Base-by-base conservation (phyloP, 2,329 filamentous ascomycete genomes). In the Aspergillus sergii region DNA sequence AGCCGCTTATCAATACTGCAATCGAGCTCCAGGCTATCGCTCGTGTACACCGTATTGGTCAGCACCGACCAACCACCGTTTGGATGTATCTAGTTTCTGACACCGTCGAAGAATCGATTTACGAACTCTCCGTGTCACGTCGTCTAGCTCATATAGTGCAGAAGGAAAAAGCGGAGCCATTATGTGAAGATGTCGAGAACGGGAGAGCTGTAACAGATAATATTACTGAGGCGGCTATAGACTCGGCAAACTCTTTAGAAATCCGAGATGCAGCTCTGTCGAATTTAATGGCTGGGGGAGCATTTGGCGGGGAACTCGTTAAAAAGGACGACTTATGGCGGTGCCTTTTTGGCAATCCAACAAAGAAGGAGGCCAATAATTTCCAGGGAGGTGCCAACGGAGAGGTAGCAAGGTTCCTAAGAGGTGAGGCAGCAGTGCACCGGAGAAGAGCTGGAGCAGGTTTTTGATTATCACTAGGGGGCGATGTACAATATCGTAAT, bases 11-110 rank as follows among this genome's bases (percentile, higher is more conserved):
- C 69, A 97, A 98, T 73, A 94, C 94, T 0, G 93, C 94, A 0
- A 88, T 99, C 19, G 95, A 98, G 77, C 84, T 98, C 11, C 95
- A 99, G 77, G 94, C 94, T 16, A 96, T 98, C 72, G 94, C 94
- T 0, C 90, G 95, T 61, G 94, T 99, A 1, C 93, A 99, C 75
- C 88, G 95, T 41, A 99, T 99, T 66, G 95, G 95, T 0, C 95
- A 98, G 78, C 85, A 89, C 66, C 88, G 91, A 58, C 86, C 91
- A 68, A 99, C 95, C 0, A 97, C 92, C 0, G 93, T 98, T 1
- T 98, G 94, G 91, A 90, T 97, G 77, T 98, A 98, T 75, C 85
- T 98, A 2, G 87, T 97, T n/a, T 88, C 90, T 19, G 92, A 91
- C 58, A 96, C 94, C 0, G 92, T 98, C 0, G 95, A 99, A 74